Conservation (phyloP, 345 rosid species). For the Salix koriyanagi region DNA sequence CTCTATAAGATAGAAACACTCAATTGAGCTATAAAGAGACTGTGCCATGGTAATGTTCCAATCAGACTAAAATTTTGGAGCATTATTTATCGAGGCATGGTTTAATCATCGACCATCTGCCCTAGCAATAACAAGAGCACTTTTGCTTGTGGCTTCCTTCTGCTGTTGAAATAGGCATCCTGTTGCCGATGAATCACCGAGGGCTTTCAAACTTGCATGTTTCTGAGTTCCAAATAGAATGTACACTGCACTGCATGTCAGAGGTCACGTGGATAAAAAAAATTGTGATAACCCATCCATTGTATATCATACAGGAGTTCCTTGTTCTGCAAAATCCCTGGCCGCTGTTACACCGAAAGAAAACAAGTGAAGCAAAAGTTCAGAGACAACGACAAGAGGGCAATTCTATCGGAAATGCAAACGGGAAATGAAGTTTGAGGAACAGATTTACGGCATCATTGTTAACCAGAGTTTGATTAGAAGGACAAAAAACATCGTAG, state of each 20-base stretch:
- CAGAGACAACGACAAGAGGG: background rate
- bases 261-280: background rate
- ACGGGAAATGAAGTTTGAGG: background rate
- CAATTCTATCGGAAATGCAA: background rate
- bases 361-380: background rate
- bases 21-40: slow-evolving; percentile 6
- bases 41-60: background rate
- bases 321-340: slow-evolving; percentile 27
- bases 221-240: slow-evolving; percentile 13
- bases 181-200: background rate
- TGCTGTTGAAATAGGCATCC: background rate
- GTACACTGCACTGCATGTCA: slow-evolving; percentile 23
- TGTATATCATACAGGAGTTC: slow-evolving; percentile 12
- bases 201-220: slow-evolving; percentile 12
- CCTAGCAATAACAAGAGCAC: background rate
- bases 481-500: background rate
- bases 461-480: background rate
- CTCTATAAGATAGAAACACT: background rate
- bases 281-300: background rate
- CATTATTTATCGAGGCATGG: background rate
- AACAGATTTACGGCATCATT: background rate
- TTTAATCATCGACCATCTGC: background rate
- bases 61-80: background rate
- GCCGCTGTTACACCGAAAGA: slow-evolving; percentile 32
- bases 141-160: background rate